These are phyloP conservation scores for Lasiodiplodia gonubiensis DNA, from an alignment of 2,329 filamentous ascomycete genomes.

Conservation along the genomic window DNA sequence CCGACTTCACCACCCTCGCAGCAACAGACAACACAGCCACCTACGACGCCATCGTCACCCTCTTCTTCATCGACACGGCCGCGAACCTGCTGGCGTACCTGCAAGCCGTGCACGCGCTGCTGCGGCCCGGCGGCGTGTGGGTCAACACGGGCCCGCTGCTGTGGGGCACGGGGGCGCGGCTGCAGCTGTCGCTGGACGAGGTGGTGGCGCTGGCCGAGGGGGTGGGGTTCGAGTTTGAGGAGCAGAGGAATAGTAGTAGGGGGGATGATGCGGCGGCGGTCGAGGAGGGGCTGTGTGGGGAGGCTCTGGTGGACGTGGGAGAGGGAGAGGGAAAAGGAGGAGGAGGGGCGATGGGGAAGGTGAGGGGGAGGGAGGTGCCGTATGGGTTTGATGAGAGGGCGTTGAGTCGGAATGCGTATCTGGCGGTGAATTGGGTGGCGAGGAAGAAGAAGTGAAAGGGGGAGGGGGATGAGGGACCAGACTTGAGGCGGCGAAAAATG, in stretches of 20 bases:
- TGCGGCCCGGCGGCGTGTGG: conserved; percentile 59
- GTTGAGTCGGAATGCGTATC: conserved; percentile 60
- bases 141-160: conserved; percentile 63
- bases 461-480: conserved; percentile 12
- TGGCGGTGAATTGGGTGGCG: conserved; percentile 62
- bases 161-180: conserved; percentile 52
- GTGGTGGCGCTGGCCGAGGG: conserved; percentile 55
- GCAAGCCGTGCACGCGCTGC: conserved; percentile 57
- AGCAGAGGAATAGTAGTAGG: conserved; percentile 54
- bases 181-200: conserved; percentile 60
- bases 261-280: no score
- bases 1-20: conserved; percentile 60
- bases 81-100: conserved; percentile 62
- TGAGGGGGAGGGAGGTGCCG: conserved; percentile 53
- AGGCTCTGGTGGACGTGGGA: no score
- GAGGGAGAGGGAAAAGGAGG: no score
- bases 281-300: conserved; percentile 34
- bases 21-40: no score
- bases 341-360: conserved; percentile 26
- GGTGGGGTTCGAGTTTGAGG: conserved; percentile 60
- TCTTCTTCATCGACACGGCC: conserved; percentile 68
- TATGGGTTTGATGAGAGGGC: conserved; percentile 61
- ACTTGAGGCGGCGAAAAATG: no score
- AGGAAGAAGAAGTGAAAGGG: conserved; percentile 32
- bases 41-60: conserved; percentile 60